Evolutionary conservation across 768 basidiomycete species (phyloP).

Genomic region (Leucosporidium creatinivorum): DNA sequence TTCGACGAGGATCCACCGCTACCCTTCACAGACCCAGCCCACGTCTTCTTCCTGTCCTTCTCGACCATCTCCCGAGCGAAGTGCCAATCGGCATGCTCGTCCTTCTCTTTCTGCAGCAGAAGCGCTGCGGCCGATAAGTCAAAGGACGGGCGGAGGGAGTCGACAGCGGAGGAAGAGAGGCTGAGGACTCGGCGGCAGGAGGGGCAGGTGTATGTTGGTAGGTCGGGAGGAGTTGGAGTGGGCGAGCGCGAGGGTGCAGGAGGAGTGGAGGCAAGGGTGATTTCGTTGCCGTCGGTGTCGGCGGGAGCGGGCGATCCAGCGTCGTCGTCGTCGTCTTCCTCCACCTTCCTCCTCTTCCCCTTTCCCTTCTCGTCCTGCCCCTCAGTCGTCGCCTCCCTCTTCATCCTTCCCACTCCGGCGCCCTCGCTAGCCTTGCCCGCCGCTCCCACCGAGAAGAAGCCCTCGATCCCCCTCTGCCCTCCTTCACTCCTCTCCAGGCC

Average conservation of each 20-base stretch:
- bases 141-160: background rate
- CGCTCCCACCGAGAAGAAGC: slow-evolving; percentile 58
- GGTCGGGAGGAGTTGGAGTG: slow-evolving; percentile 36
- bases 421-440: slow-evolving; percentile 15
- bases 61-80: slow-evolving; percentile 69
- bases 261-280: background rate
- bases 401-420: background rate
- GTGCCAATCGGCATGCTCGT: slow-evolving; percentile 84
- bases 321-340: background rate
- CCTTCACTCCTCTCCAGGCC: slow-evolving; percentile 66
- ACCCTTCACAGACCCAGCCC: slow-evolving; percentile 28
- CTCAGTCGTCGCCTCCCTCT: background rate
- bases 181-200: slow-evolving; percentile 37
- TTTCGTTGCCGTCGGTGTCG: slow-evolving; percentile 1
- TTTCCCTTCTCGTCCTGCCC: background rate
- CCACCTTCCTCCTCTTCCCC: background rate
- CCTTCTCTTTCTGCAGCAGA: slow-evolving; percentile 36
- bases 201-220: slow-evolving; percentile 46
- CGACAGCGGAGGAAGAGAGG: slow-evolving; percentile 3
- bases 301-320: slow-evolving; percentile 26
- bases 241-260: slow-evolving; percentile 41
- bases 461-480: slow-evolving; percentile 80
- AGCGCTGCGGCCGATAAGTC: background rate
- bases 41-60: slow-evolving; percentile 35
- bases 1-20: background rate